phyloP scores from a whole-genome alignment of 805 yeast species.

The Lipomyces yamanashiensis region DNA sequence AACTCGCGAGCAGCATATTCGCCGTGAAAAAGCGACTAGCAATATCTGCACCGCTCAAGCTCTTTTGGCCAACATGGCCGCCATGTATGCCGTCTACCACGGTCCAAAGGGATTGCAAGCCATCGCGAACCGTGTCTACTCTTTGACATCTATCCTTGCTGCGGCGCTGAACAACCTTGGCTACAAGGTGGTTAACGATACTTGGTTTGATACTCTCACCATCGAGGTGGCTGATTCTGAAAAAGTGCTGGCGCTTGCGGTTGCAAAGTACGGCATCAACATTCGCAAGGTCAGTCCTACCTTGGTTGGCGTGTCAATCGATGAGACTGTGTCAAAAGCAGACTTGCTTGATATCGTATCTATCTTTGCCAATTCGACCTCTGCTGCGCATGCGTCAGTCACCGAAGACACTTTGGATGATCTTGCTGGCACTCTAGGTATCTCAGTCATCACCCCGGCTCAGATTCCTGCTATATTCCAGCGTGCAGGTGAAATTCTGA shows the following conservation, averaged over 20 bases:
- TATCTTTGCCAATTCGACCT: constrained; percentile 57
- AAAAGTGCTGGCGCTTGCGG: constrained; percentile 61
- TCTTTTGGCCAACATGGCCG: constrained; percentile 89
- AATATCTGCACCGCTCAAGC: constrained; percentile 99
- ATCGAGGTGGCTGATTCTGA: constrained; percentile 65
- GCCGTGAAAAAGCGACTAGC: constrained; percentile 96
- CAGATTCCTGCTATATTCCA: constrained; percentile 47
- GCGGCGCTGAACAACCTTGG: constrained; percentile 52
- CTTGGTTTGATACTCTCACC: constrained; percentile 82
- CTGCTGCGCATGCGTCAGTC: constrained; percentile 8
- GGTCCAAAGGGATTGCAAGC: constrained; percentile 84
- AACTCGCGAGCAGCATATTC: constrained; percentile 97
- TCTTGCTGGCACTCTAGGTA: constrained; percentile 21
- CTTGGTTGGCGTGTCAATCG: constrained; percentile 80
- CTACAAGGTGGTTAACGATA: constrained; percentile 60
- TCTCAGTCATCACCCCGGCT: constrained; percentile 59
- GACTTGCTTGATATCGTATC: constrained; percentile 65
- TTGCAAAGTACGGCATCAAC: constrained; percentile 68
- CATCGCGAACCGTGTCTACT: constrained; percentile 78
- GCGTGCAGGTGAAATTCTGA: constrained; percentile 49
- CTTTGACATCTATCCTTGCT: constrained; percentile 75
- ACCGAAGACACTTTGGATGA: constrained; percentile 27
- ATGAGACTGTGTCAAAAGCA: constrained; percentile 74
- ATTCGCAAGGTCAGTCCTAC: constrained; percentile 66
- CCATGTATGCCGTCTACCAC: constrained; percentile 95